phyloP scores from a whole-genome alignment of 306 rosid species.

The Trichosanthes cucumerina region DNA sequence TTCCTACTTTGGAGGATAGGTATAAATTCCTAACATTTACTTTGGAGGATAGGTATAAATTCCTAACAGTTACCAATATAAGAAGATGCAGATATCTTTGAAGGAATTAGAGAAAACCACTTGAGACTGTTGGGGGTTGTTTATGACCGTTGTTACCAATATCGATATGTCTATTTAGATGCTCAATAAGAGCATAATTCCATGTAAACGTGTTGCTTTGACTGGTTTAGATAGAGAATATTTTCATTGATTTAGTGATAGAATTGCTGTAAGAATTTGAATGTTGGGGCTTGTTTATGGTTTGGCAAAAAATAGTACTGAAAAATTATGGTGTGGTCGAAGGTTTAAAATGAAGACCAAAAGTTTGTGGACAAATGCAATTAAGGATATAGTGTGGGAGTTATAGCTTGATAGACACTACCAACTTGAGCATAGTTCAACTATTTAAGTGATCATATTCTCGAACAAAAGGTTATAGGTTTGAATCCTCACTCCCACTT shows the following conservation, averaged over 20 bases:
- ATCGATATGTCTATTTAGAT: background rate
- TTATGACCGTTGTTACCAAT: background rate
- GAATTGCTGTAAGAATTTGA: background rate
- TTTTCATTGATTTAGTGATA: background rate
- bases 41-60: no score
- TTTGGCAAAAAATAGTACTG: background rate
- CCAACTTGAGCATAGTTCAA: background rate
- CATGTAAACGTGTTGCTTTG: background rate
- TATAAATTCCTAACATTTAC: constrained; percentile 8
- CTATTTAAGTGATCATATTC: background rate
- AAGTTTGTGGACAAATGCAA: background rate
- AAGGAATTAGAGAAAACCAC: no score
- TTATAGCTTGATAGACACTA: background rate
- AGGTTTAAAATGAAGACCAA: background rate
- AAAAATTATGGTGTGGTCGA: background rate
- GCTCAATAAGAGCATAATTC: constrained; percentile 9
- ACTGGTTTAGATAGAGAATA: background rate
- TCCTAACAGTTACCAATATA: no score
- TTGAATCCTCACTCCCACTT: background rate
- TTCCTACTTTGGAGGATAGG: constrained; percentile 81
- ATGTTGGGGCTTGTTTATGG: background rate
- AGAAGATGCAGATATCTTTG: no score
- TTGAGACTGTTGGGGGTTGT: no score
- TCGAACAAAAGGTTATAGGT: background rate
- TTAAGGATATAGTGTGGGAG: background rate